Percentiles rank a stretch among this genome's conserved stretches.
Conservation (phyloP, 1,139 yeast genomes). For the Zygosaccharomyces pseudobailii region DNA sequence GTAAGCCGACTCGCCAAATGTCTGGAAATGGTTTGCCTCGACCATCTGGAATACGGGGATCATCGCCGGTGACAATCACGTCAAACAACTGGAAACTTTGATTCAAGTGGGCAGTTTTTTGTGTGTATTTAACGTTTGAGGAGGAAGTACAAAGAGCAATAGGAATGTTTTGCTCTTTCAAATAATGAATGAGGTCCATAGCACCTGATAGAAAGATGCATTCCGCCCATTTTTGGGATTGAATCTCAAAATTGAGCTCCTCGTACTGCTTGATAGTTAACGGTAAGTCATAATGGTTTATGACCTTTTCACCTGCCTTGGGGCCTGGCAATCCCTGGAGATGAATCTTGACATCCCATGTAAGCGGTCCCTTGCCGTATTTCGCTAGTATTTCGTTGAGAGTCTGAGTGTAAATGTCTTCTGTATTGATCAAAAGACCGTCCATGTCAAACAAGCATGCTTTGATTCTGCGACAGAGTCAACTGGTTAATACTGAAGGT, state of each 20-base stretch:
- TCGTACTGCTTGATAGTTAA: constrained; percentile 60
- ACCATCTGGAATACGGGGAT: constrained; percentile 71
- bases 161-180: constrained; percentile 54
- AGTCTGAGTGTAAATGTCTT: constrained; percentile 80
- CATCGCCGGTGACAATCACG: constrained; percentile 84
- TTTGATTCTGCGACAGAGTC: constrained; percentile 38
- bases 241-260: constrained; percentile 48
- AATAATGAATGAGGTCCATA: constrained; percentile 51
- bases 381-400: constrained; percentile 58
- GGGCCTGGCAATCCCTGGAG: constrained; percentile 91
- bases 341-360: constrained; percentile 84
- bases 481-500: constrained; percentile 1
- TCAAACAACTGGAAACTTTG: constrained; percentile 59
- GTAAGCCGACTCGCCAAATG: constrained; percentile 81
- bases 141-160: constrained; percentile 94
- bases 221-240: constrained; percentile 56
- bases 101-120: constrained; percentile 65
- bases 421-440: constrained; percentile 86
- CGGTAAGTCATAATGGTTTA: constrained; percentile 65
- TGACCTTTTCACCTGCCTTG: constrained; percentile 56
- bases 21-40: constrained; percentile 92
- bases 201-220: constrained; percentile 83
- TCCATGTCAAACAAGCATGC: constrained; percentile 98
- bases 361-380: constrained; percentile 70
- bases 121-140: constrained; percentile 48